phyloP scores from a whole-genome alignment of 1,284 basidiomycete species.

The Pholiota adiposa region DNA sequence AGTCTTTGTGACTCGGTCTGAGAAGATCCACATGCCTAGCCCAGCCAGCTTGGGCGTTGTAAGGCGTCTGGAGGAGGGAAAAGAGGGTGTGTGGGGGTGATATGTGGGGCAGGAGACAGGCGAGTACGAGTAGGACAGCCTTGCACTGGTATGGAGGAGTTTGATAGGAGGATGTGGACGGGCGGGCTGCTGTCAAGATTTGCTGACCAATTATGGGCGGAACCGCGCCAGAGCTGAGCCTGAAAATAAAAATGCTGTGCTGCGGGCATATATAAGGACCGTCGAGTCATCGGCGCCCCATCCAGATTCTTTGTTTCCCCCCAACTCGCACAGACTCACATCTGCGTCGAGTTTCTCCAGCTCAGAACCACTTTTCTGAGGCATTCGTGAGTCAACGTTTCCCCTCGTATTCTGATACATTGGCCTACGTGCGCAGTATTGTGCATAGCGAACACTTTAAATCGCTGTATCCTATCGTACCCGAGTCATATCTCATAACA shows the following conservation, averaged over 20 bases:
- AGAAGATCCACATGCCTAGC: constrained; percentile 16
- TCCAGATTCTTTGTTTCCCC: constrained; percentile 26
- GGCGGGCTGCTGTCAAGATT: constrained; percentile 2
- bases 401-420: constrained; percentile 19
- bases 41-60: not conserved
- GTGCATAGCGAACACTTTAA: constrained; percentile 17
- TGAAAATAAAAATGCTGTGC: constrained; percentile 36
- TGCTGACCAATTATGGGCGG: constrained; percentile 22
- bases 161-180: not conserved
- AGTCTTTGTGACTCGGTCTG: constrained; percentile 30
- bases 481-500: constrained; percentile 21
- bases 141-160: constrained; percentile 5
- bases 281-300: constrained; percentile 32
- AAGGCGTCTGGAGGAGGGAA: not conserved
- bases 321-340: constrained; percentile 27
- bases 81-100: not conserved
- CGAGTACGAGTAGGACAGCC: constrained; percentile 10
- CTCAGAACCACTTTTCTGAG: constrained; percentile 25
- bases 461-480: constrained; percentile 16
- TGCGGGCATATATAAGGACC: constrained; percentile 27
- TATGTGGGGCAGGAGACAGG: not conserved
- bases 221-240: constrained; percentile 30
- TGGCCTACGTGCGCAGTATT: constrained; percentile 30
- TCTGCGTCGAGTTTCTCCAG: constrained; percentile 25
- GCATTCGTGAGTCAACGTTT: constrained; percentile 35